Evolutionary conservation across 2,329 filamentous ascomycete species (phyloP).

Genomic region (Xylariaceae sp.): DNA sequence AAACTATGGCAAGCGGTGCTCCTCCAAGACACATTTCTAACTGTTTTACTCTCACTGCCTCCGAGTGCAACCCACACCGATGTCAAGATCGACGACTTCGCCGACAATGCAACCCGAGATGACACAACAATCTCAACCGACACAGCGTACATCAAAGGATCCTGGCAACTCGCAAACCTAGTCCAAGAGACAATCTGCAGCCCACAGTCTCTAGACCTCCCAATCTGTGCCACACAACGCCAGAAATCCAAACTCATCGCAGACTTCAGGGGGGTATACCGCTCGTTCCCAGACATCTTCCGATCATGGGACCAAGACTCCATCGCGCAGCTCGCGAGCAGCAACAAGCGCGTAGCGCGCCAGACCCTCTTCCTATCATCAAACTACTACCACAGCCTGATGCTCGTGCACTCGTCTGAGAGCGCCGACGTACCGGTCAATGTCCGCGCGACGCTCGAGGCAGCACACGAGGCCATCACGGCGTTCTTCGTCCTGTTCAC

Average conservation of each 20-base stretch:
- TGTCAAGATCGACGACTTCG: conserved; percentile 70
- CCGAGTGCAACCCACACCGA: conserved; percentile 78
- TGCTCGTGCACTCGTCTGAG: conserved; percentile 73
- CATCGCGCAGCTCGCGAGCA: conserved; percentile 54
- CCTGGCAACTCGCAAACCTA: conserved; percentile 76
- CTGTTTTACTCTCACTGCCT: conserved; percentile 72
- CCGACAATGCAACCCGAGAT: conserved; percentile 58
- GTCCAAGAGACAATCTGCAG: conserved; percentile 76
- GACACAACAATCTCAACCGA: conserved; percentile 63
- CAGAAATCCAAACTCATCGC: conserved; percentile 69
- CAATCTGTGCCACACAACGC: conserved; percentile 65
- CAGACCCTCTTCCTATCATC: conserved; percentile 78
- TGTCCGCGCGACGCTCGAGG: conserved; percentile 67
- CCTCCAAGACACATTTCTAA: conserved; percentile 78
- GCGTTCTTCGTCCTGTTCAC: conserved; percentile 72
- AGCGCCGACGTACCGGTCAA: conserved; percentile 63
- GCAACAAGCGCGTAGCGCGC: conserved; percentile 64
- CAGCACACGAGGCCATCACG: conserved; percentile 70
- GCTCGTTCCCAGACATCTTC: conserved; percentile 69
- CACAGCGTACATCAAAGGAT: conserved; percentile 69
- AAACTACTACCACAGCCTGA: conserved; percentile 80
- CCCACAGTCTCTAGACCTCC: conserved; percentile 69
- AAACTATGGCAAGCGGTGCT: conserved; percentile 82
- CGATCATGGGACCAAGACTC: conserved; percentile 64
- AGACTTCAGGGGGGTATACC: conserved; percentile 68